Conservation (phyloP, 1,139 yeast genomes). For the Meyerozyma guilliermondii region DNA sequence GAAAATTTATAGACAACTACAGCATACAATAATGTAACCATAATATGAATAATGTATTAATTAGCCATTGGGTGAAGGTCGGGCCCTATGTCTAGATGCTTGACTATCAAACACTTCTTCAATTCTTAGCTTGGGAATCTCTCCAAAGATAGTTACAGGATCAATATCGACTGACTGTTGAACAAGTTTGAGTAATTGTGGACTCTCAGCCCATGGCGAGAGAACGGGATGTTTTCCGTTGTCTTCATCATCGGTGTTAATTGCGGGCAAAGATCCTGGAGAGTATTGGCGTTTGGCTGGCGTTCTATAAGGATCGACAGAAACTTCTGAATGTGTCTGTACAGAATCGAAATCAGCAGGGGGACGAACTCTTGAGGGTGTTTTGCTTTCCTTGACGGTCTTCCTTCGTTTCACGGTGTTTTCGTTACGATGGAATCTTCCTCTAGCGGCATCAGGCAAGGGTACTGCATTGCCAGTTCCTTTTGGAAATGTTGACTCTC, state of each 20-base stretch:
- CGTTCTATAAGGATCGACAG: neutral
- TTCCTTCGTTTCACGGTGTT: slow-evolving; percentile 4
- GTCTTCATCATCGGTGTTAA: slow-evolving; percentile 47
- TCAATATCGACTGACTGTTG: slow-evolving; percentile 56
- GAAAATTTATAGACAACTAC: neutral
- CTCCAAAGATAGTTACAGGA: slow-evolving; percentile 75
- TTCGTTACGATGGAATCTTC: slow-evolving; percentile 11
- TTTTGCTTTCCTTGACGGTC: slow-evolving; percentile 5
- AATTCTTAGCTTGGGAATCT: slow-evolving; percentile 62
- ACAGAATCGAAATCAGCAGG: neutral
- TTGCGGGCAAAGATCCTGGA: slow-evolving; percentile 37
- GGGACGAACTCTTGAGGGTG: slow-evolving; percentile 6
- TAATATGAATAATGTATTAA: neutral
- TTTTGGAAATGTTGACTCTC: slow-evolving; percentile 2
- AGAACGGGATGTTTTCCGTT: slow-evolving; percentile 37
- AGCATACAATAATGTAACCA: neutral
- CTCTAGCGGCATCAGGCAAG: slow-evolving; percentile 33
- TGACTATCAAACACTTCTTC: slow-evolving; percentile 60
- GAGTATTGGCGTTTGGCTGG: slow-evolving; percentile 1
- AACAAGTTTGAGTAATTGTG: slow-evolving; percentile 50
- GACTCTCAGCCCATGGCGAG: slow-evolving; percentile 71
- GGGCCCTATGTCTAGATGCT: slow-evolving; percentile 45
- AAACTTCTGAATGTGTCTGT: neutral
- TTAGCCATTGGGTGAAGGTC: slow-evolving; percentile 45
- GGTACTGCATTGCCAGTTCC: slow-evolving; percentile 24